These are phyloP conservation scores for Gnomoniopsis smithogilvyi DNA, from an alignment of 2,329 filamentous ascomycete species.

Conservation along the genomic window DNA sequence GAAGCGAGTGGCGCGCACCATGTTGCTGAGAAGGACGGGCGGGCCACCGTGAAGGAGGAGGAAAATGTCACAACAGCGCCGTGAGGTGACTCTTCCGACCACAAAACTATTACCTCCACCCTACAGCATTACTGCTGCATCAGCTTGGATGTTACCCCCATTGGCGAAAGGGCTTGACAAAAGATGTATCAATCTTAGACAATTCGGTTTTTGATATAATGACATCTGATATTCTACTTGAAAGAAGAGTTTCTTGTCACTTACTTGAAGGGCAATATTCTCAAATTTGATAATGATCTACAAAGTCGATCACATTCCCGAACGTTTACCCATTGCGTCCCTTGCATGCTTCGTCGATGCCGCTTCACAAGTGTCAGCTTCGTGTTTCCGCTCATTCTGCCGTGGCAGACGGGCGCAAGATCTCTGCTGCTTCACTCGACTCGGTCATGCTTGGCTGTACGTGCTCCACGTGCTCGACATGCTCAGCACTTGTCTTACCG, in stretches of 20 bases:
- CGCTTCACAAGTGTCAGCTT: neutral
- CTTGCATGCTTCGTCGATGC: neutral
- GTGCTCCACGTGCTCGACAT: neutral
- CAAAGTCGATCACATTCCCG: neutral
- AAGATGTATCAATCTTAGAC: neutral
- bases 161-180: too few species aligned
- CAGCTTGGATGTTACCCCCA: too few species aligned
- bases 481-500: neutral
- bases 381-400: neutral
- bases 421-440: constrained; percentile 4
- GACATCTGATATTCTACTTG: neutral
- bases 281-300: neutral
- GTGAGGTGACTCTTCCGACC: too few species aligned
- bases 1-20: constrained; percentile 16
- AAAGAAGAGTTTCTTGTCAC: neutral
- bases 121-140: neutral
- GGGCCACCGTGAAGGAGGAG: constrained; percentile 13
- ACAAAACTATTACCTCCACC: too few species aligned
- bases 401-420: neutral
- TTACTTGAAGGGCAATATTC: neutral
- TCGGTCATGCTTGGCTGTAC: neutral
- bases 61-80: neutral
- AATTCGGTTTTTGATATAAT: neutral
- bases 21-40: constrained; percentile 20
- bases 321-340: neutral